Base-by-base conservation (phyloP, 495 filamentous ascomycete species). In the Cudoniella acicularis region DNA sequence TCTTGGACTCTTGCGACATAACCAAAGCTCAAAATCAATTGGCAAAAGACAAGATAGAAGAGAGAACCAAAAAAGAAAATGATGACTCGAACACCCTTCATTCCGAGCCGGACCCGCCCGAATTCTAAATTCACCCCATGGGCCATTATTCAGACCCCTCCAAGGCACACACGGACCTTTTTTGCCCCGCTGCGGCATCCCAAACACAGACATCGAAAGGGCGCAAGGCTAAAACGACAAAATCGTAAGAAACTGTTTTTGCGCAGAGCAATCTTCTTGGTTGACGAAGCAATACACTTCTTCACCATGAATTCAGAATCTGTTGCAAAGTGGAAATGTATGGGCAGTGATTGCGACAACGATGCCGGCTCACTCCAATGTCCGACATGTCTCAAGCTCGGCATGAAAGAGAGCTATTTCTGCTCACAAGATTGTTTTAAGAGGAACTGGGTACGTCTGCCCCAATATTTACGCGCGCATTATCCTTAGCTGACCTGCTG, bases 361-460 rank as follows among this genome's bases (percentile, higher is more conserved):
- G 85, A 91, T 59, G 90, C 91, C 43, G 85, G 90, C 30, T 76
- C 84, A 22, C 75, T 98, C 11, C 92, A 98, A 70, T 98, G 94
- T 76, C 94, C 94, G 23, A 97, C 88, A 48, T 98, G 94, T 66
- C 78, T 96, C 59, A 96, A 92, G 72, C 72, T 89, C 52, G 92
- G 89, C 49, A 75, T 82, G 61, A 92, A 88, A 67, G 90, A 93
- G 69, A 94, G 90, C 75, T 96, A 83, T 72, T 98, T 98, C 79
- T 98, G 94, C 77, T 91, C 91, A 10, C 95, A 98, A 70, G 95
- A 98, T 67, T 98, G 94, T 80, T 98, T 98, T 77, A 98, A 96
- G 79, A 84, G 84, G 69, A 98, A 90, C 76, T 98, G 94, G 94
- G 94, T 98, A 83, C 69, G 87, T 66, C 52, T 8, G 30, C 41